Evolutionary conservation across 1,139 yeast species (phyloP), one percentile per base, ranked within the genome.

Genomic region (Suhomyces chickasaworum): DNA sequence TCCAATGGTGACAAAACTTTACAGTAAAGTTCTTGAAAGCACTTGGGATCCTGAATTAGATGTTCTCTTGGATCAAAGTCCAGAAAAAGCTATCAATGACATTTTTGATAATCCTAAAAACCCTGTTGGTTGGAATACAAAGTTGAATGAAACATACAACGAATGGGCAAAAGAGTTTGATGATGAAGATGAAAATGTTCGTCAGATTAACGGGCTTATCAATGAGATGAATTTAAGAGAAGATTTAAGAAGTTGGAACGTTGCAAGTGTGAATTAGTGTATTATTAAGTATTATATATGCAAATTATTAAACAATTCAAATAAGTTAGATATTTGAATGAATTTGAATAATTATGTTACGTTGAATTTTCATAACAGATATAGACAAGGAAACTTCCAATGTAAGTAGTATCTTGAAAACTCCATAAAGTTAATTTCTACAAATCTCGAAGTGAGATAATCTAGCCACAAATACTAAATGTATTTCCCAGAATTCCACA

Each of bases 11-110:
- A 71, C 73, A 45, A 71, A 70, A 42, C 64, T 86, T 13, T 79
- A 85, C 55, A 78, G 81, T 49, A 80, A 79, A 54, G 80, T 89
- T 1, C 78, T 85, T 57, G 84, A 85, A 48, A 75, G 86, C 33
- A 78, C 88, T 0, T 89, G 96, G 96, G 90, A 86, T 56, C 81
- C 84, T 1, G 80, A 85, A 47, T 84, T 89, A 27, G 68, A 68
- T 44, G 56, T 61, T 2, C 56, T 75, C 13, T 81, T 88, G 42
- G 93, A 86, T 52, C 80, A 77, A 50, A 74, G 86, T 9, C 95
- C 97, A 0, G 78, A 79, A 41, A 86, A 82, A 46, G 81, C 93
- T 53, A 75, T 90, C 9, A 81, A 83, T 36, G 95, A 89, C 61
- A 86, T 91, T 2, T 78, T 89, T 51, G 76, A 79, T 18, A 64